Evolutionary conservation across 2,329 filamentous ascomycete species (phyloP).

Genomic region (Nemania diffusa): DNA sequence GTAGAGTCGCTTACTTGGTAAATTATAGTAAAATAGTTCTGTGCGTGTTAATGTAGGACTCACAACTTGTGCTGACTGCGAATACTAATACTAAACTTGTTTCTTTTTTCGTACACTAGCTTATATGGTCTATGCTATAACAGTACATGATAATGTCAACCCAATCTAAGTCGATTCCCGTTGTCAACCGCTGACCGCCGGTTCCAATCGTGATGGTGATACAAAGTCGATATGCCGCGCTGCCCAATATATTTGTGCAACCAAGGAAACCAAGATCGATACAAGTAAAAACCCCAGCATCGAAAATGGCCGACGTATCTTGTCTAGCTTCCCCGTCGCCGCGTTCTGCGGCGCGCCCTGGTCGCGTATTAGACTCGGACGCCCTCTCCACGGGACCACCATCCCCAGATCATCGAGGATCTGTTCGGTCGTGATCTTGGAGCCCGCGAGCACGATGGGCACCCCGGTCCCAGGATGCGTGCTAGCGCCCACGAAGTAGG

Average conservation of each 20-base stretch:
- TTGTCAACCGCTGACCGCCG: no score
- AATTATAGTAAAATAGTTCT: no score
- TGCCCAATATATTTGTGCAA: neutral
- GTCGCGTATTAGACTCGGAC: conserved; percentile 31
- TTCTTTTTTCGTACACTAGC: no score
- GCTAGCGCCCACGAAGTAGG: conserved; percentile 80
- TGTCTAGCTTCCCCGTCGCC: conserved; percentile 36
- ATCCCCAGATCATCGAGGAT: conserved; percentile 52
- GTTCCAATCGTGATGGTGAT: no score
- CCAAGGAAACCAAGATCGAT: neutral
- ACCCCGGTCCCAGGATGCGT: conserved; percentile 82
- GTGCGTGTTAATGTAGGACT: no score
- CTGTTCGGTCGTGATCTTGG: conserved; percentile 66
- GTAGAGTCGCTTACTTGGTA: no score
- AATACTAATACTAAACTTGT: no score
- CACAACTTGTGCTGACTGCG: no score
- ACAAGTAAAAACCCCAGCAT: conserved; percentile 1
- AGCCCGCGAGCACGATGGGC: conserved; percentile 76
- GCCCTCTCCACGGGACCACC: conserved; percentile 46
- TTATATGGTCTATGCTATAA: no score
- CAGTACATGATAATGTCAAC: no score
- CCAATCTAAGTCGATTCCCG: no score
- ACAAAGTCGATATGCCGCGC: neutral
- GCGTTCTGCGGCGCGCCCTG: conserved; percentile 34
- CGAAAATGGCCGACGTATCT: conserved; percentile 30